These are phyloP conservation scores for Dothidotthia symphoricarpi DNA, from an alignment of 2,329 filamentous ascomycete species.

Conservation along the genomic window DNA sequence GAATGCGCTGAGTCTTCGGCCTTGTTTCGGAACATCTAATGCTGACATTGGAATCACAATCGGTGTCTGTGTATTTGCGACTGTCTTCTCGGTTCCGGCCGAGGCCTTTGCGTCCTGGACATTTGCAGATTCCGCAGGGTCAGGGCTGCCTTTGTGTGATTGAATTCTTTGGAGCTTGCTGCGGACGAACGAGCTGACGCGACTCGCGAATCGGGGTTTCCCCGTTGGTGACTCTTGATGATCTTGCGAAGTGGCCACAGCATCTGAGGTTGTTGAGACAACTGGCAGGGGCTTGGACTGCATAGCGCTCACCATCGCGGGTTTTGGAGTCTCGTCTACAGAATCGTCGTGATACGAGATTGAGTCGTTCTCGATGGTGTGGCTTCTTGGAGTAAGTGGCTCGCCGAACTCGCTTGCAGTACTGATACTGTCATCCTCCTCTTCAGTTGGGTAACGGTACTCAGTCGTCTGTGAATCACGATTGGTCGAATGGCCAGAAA, in stretches of 20 bases:
- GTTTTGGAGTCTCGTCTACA: constrained; percentile 17
- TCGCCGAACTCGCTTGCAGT: constrained; percentile 42
- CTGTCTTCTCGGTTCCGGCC: constrained; percentile 12
- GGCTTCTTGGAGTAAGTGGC: constrained; percentile 41
- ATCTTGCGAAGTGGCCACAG: too few relatives aligned
- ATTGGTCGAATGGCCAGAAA: constrained; percentile 21
- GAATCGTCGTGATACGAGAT: constrained; percentile 32
- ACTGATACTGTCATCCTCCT: constrained; percentile 42
- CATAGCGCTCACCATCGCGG: constrained; percentile 6
- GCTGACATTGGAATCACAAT: too few relatives aligned
- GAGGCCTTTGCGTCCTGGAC: constrained; percentile 3
- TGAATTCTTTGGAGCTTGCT: constrained; percentile 21
- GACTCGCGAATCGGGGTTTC: constrained; percentile 32
- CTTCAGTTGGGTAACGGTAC: constrained; percentile 33
- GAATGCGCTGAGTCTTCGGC: constrained; percentile 38
- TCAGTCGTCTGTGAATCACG: constrained; percentile 31
- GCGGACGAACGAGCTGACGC: constrained; percentile 35
- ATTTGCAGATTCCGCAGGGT: constrained; percentile 3
- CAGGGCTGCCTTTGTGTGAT: constrained; percentile 8
- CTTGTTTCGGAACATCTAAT: constrained; percentile 24
- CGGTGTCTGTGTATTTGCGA: constrained; percentile 25
- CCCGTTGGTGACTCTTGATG: constrained; percentile 17
- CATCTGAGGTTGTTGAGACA: constrained; percentile 5
- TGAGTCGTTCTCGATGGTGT: constrained; percentile 31
- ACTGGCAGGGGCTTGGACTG: constrained; percentile 4